Evolutionary conservation across 75 land plant species (phyloP), one percentile per base, ranked within the genome.

Genomic region (Azolla pinnata): DNA sequence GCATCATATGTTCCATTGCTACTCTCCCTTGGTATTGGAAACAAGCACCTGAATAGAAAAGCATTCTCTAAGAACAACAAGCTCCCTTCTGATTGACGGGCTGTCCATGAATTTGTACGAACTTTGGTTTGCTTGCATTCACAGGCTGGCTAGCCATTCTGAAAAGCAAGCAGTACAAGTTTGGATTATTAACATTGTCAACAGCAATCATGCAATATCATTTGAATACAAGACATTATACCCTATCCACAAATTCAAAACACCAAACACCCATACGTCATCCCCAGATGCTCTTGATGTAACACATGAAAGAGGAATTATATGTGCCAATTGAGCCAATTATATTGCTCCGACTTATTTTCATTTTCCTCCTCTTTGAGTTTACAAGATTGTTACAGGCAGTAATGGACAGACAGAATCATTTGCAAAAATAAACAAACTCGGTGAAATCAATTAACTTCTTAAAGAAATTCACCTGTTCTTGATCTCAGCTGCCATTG

Each of bases 401-500:
- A 38, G 42, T 14, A 38, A 7, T 38, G 42, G 14, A 7, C 7
- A 14, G 7, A 14, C 42, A 38, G 14, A 7, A 7, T 38, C 42
- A 38, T 38, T 14, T 38, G n/a, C 53, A 19, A 50, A 50, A 24
- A 12, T 56, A 9, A 17, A 56, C 18, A 35, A 12, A n/a, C n/a
- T n/a, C n/a, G n/a, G n/a, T n/a, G n/a, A n/a, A n/a, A n/a, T n/a
- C n/a, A n/a, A n/a, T n/a, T n/a, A n/a, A n/a, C n/a, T n/a, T n/a
- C n/a, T n/a, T n/a, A n/a, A n/a, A n/a, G n/a, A n/a, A n/a, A n/a
- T n/a, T 12, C 38, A 80, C 87, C 83, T 70, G 57, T 76, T 80
- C 63, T 83, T 83, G 24, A 85, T 82, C 45, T 82, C 79, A 25
- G 82, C 79, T 56, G 85, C 82, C 88, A 85, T 85, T 24, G 82